Evolutionary conservation across 2,329 filamentous ascomycete genomes (phyloP), one percentile per base, ranked within the genome.

Genomic region (Claviceps pazoutovae): DNA sequence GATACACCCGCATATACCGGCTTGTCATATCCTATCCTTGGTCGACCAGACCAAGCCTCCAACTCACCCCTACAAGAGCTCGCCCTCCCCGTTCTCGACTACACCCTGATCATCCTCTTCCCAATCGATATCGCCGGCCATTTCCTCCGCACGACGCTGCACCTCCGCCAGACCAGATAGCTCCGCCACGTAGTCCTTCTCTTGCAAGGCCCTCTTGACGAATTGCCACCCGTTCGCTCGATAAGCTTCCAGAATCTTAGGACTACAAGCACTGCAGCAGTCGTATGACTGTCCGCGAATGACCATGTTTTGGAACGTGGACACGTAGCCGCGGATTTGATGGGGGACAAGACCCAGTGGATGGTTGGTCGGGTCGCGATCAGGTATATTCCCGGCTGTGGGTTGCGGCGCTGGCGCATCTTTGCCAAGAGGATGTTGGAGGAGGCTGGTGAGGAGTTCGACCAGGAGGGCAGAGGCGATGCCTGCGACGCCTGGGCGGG

Each of bases 381-480:
- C 76, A 49, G 76, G 76, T 2, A 66, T 57, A 1, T 63, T 57
- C 8, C 69, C 66, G 1, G 66, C 61, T 3, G 66, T 62, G 3
- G 66, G 62, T 49, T 70, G 64, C 0, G 80, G 80, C n/a, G 79
- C 79, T 5, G 77, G 75, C 0, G 80, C 80, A 48, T 76, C 71
- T 19, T 79, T 72, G n/a, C 80, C 77, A 7, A 84, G 71, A 0
- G 90, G 89, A 63, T 95, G 91, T 63, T 98, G 93, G 9, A 96
- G 73, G 38, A 96, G 71, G 53, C 87, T 94, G 9, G 90, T 83
- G 30, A 98, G 76, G 5, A 97, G 75, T 66, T 98, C 93, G 47
- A 97, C 91, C 5, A 96, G 76, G 37, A 95, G 75, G 2, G 88
- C 88, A 2, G 93, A 96, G 7, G 93, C 93, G 52, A 96, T 93